Percentiles rank a stretch among this genome's conserved stretches.
phyloP scores from a whole-genome alignment of 2,329 filamentous ascomycete species.

The Leptographium procerum region DNA sequence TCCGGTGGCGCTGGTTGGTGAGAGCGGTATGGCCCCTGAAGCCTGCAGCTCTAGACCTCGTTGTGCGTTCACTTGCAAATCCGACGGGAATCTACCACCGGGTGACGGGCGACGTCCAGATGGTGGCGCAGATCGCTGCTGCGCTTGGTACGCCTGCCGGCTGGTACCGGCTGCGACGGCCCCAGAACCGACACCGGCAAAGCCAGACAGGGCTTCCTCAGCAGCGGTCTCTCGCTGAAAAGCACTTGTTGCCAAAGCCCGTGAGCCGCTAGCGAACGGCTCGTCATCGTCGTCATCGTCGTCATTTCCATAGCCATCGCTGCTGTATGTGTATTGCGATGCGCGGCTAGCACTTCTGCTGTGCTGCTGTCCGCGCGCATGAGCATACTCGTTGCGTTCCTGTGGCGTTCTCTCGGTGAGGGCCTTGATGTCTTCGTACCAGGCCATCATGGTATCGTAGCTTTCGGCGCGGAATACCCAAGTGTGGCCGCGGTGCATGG shows the following conservation, averaged over 20 bases:
- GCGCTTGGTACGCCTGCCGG: neutral
- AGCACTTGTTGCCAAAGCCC: neutral
- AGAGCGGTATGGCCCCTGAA: slow-evolving; percentile 38
- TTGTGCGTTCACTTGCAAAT: slow-evolving; percentile 68
- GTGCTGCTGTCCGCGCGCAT: slow-evolving; percentile 54
- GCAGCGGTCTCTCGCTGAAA: neutral
- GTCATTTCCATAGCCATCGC: slow-evolving; percentile 68
- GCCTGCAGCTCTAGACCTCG: slow-evolving; percentile 77
- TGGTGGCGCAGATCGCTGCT: slow-evolving; percentile 34
- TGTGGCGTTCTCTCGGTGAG: slow-evolving; percentile 82
- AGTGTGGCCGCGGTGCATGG: slow-evolving; percentile 73
- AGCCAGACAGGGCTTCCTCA: neutral
- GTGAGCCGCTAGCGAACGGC: slow-evolving; percentile 29
- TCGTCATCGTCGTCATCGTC: slow-evolving; percentile 49
- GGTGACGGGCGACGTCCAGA: slow-evolving; percentile 62
- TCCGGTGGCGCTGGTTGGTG: slow-evolving; percentile 65
- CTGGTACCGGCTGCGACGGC: neutral
- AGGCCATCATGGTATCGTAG: slow-evolving; percentile 92
- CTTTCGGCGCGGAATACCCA: slow-evolving; percentile 63
- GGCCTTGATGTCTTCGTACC: slow-evolving; percentile 85
- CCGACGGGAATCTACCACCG: slow-evolving; percentile 95
- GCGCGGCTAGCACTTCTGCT: slow-evolving; percentile 64
- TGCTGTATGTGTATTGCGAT: slow-evolving; percentile 52
- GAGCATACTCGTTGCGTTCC: slow-evolving; percentile 78
- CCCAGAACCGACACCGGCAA: neutral